Evolutionary conservation across 2,329 filamentous ascomycete genomes (phyloP), one percentile per base, ranked within the genome.

Genomic region (Colletotrichum neosansevieriae): DNA sequence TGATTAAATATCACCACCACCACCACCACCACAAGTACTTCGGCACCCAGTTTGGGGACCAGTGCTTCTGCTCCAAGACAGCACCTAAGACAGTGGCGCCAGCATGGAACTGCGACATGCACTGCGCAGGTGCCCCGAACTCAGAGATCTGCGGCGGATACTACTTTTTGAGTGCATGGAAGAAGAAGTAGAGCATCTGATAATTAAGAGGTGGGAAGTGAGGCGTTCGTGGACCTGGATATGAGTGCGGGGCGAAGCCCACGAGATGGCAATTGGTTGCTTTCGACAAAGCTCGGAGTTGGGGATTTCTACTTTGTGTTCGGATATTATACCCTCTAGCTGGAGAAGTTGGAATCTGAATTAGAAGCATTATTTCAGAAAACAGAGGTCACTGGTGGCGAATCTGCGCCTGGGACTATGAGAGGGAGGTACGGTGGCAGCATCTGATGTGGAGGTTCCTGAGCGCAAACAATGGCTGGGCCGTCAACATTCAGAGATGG

Each of bases 71-170:
- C 38, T 67, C 51, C 2, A 44, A 42, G n/a, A 67, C 59, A 11
- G 34, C 59, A 10, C 51, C 64, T 3, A 19, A 36, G 44, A 58
- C 59, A 4, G 44, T 4, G 3, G 51, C 58, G 21, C 64, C 58
- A 24, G 17, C 19, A 4, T 67, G 64, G 64, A 67, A 58, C n/a
- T 67, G 64, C 51, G 19, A 67, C 6, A 63, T 58, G 64, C 59
- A 63, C 29, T 63, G 64, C 45, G 61, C 32, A 12, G 64, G 59
- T 13, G 51, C 64, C n/a, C 36, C 36, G 12, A 63, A 56, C 11
- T 67, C 64, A 6, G 64, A 67, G 12, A 58, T 67, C 2, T 63
- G 59, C 51, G 64, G 64, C 4, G 51, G 59, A 0, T 58, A 63
- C 29, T 63, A 57, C 13, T 63, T 63, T 9, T 13, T 67, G 51